Evolutionary conservation across 108 stramenopile genomes (phyloP).

Genomic region (Skeletonema menzelii): DNA sequence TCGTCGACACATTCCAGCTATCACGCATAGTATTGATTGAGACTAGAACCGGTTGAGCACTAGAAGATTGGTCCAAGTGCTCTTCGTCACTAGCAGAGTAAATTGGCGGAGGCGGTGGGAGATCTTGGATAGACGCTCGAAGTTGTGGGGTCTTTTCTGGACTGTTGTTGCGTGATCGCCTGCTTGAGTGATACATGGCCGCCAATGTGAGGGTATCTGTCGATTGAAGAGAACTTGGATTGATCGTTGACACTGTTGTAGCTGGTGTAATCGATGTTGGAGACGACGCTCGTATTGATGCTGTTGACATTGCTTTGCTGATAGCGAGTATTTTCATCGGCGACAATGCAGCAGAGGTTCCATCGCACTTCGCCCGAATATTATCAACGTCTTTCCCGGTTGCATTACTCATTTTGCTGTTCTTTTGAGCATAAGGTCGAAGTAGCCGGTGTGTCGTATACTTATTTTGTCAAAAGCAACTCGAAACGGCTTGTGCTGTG

Average conservation of each 20-base stretch:
- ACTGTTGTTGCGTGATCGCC: not conserved
- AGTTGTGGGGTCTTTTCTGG: not conserved
- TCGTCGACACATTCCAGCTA: constrained; percentile 13
- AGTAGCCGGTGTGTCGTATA: not conserved
- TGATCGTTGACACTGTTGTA: not conserved
- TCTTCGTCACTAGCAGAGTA: not conserved
- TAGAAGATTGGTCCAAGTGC: not conserved
- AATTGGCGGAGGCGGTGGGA: constrained; percentile 13
- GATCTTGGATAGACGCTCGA: not conserved
- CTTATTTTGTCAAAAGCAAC: too few species aligned
- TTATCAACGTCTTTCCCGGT: not conserved
- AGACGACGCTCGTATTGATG: not conserved
- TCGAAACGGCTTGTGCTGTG: too few species aligned
- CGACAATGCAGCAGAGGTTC: not conserved
- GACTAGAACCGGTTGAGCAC: not conserved
- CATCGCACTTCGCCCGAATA: not conserved
- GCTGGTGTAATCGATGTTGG: not conserved
- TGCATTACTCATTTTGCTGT: not conserved
- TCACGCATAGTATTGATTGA: not conserved
- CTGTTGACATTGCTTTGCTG: not conserved
- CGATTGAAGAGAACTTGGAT: not conserved
- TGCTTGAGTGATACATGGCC: not conserved
- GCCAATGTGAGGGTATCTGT: not conserved
- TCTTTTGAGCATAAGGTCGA: too few species aligned
- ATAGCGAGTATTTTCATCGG: not conserved